Percentiles rank a stretch among this genome's conserved stretches.
These are phyloP conservation scores for Globisporangium cederbergense DNA, from an alignment of 352 stramenopile species.

Conservation along the genomic window DNA sequence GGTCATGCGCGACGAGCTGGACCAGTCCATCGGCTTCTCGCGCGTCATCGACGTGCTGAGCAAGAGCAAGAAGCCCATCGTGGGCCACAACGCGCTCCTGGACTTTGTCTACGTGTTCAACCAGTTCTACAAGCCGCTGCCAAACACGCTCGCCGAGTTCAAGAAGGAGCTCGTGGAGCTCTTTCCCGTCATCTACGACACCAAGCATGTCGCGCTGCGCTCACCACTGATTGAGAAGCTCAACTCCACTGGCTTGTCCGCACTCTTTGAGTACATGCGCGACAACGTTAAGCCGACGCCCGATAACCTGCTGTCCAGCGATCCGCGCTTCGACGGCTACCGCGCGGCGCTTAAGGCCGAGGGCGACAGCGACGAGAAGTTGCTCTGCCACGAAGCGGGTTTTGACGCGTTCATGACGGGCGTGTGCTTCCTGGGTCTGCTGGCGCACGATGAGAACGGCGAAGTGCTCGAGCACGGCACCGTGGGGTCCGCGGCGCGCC, in stretches of 20 bases:
- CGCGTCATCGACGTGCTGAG: conserved; percentile 72
- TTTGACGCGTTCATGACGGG: conserved; percentile 86
- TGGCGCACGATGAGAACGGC: conserved; percentile 54
- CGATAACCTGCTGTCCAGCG: conserved; percentile 47
- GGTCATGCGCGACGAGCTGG: conserved; percentile 39
- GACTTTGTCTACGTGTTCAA: conserved; percentile 85
- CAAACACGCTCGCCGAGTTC: conserved; percentile 62
- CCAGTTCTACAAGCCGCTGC: conserved; percentile 81
- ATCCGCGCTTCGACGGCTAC: conserved; percentile 62
- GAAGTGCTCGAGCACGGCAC: conserved; percentile 27
- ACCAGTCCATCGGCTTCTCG: conserved; percentile 74
- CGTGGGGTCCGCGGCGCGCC: conserved; percentile 26
- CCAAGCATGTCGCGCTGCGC: conserved; percentile 65
- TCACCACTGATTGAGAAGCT: conserved; percentile 53
- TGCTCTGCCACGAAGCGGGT: conserved; percentile 78
- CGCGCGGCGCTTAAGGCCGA: conserved; percentile 51
- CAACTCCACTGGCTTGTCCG: conserved; percentile 52
- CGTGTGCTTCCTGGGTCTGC: conserved; percentile 69
- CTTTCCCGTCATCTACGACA: conserved; percentile 80
- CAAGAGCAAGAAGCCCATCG: conserved; percentile 68
- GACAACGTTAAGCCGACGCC: conserved; percentile 54
- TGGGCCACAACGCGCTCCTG: conserved; percentile 81
- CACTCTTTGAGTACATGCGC: conserved; percentile 78
- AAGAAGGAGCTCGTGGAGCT: conserved; percentile 61
- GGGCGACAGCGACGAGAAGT: conserved; percentile 39